Conservation (phyloP, 257 asterid genomes). For the Salvia splendens region DNA sequence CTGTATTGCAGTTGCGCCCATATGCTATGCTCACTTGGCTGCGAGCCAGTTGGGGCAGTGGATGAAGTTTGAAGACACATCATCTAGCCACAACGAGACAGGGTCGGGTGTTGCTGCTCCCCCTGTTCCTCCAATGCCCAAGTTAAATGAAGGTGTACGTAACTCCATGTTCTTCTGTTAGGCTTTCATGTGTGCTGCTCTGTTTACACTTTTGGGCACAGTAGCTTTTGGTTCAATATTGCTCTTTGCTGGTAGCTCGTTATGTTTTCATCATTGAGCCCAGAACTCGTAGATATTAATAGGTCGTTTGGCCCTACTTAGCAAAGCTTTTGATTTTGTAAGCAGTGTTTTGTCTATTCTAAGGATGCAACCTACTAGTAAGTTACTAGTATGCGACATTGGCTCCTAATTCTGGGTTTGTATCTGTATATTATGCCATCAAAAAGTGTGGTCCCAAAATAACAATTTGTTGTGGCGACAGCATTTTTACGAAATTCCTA, state of each 20-base stretch:
- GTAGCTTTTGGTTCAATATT: not conserved
- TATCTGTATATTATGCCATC: not conserved
- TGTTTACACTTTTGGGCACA: not conserved
- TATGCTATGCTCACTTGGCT: slow-evolving; percentile 91
- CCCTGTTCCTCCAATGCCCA: slow-evolving; percentile 70
- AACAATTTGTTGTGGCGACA: too few relatives aligned
- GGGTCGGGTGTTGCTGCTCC: slow-evolving; percentile 52
- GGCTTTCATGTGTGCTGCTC: slow-evolving; percentile 10
- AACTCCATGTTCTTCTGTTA: slow-evolving; percentile 79
- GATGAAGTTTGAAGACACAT: slow-evolving; percentile 87
- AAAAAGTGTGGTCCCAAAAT: too few relatives aligned
- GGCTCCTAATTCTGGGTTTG: not conserved
- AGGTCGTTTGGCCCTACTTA: not conserved
- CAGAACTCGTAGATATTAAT: not conserved
- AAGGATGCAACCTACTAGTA: not conserved
- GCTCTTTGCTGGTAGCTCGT: not conserved
- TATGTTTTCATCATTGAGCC: not conserved
- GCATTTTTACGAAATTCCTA: too few relatives aligned
- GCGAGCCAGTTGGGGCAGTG: slow-evolving; percentile 89
- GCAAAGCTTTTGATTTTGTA: not conserved
- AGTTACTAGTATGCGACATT: not conserved
- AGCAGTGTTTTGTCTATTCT: not conserved
- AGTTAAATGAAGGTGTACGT: slow-evolving; percentile 56
- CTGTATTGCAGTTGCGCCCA: slow-evolving; percentile 70
- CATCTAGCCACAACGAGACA: slow-evolving; percentile 71